Percentiles rank a stretch among this genome's conserved stretches.
These are phyloP conservation scores for Cryphonectria japonica DNA, from an alignment of 2,329 filamentous ascomycete genomes.

Conservation along the genomic window DNA sequence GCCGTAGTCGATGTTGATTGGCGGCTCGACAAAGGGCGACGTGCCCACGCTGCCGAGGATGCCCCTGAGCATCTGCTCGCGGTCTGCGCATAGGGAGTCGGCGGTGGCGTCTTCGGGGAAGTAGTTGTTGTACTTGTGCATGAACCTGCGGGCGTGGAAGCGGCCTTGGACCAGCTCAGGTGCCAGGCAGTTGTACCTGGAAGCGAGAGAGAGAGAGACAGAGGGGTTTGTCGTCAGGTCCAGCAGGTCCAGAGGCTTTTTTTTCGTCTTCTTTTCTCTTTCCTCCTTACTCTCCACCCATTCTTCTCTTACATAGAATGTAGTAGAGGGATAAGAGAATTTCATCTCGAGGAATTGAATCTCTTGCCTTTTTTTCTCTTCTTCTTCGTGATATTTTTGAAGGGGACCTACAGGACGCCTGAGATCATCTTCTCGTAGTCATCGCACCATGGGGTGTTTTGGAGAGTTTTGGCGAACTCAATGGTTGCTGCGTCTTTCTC, in stretches of 20 bases:
- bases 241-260: slow-evolving; percentile 6
- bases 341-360: not conserved
- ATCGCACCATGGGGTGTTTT: slow-evolving; percentile 59
- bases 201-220: too few species aligned
- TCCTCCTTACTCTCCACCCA: too few species aligned
- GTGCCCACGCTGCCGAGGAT: slow-evolving; percentile 55
- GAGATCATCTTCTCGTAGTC: slow-evolving; percentile 69
- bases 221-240: not conserved
- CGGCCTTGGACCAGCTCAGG: slow-evolving; percentile 55
- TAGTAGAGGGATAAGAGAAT: not conserved
- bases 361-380: not conserved
- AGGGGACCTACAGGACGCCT: slow-evolving; percentile 56
- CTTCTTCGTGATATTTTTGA: not conserved
- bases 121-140: slow-evolving; percentile 62
- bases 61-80: slow-evolving; percentile 51
- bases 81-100: slow-evolving; percentile 43
- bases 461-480: slow-evolving; percentile 50
- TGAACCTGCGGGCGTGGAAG: slow-evolving; percentile 57
- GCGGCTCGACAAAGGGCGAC: slow-evolving; percentile 62
- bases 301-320: not conserved
- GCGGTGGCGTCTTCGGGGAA: slow-evolving; percentile 53
- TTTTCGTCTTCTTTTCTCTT: not conserved
- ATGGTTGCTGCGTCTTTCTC: slow-evolving; percentile 49
- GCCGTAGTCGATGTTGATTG: slow-evolving; percentile 67
- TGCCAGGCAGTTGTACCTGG: slow-evolving; percentile 54